phyloP scores from a whole-genome alignment of 2,329 filamentous ascomycete species.

The Neodidymelliopsis sp. region DNA sequence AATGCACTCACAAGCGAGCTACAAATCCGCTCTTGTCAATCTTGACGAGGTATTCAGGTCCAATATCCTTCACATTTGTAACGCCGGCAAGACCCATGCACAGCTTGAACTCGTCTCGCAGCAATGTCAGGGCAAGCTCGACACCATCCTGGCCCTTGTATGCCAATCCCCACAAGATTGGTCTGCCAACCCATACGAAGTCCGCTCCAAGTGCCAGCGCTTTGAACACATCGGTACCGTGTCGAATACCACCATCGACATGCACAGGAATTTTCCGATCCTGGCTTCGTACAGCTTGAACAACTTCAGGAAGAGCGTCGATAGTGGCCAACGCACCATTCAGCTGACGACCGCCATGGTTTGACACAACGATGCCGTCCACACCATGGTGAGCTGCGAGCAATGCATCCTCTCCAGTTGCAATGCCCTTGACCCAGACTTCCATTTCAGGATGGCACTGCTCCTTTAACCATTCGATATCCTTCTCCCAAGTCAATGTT shows the following conservation, averaged over 20 bases:
- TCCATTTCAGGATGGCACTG: slow-evolving; percentile 33
- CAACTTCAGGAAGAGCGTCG: slow-evolving; percentile 62
- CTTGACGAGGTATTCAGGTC: slow-evolving; percentile 33
- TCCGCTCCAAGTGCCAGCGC: slow-evolving; percentile 89
- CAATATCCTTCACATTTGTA: slow-evolving; percentile 30
- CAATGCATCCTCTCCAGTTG: slow-evolving; percentile 51
- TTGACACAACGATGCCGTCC: slow-evolving; percentile 58
- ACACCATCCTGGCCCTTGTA: slow-evolving; percentile 36
- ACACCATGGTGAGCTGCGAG: slow-evolving; percentile 53
- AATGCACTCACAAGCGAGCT: slow-evolving; percentile 14
- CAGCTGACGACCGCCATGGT: slow-evolving; percentile 62
- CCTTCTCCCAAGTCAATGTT: slow-evolving; percentile 34
- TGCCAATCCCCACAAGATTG: slow-evolving; percentile 73
- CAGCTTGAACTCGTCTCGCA: slow-evolving; percentile 29
- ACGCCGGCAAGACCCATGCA: slow-evolving; percentile 37
- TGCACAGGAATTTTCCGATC: slow-evolving; percentile 68
- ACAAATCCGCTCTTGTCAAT: slow-evolving; percentile 33
- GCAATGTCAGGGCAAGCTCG: slow-evolving; percentile 27
- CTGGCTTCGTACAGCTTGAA: slow-evolving; percentile 55
- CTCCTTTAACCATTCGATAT: slow-evolving; percentile 30
- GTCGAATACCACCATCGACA: slow-evolving; percentile 86
- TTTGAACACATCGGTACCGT: slow-evolving; percentile 93
- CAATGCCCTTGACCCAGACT: slow-evolving; percentile 55
- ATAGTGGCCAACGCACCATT: slow-evolving; percentile 54
- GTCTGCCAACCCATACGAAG: slow-evolving; percentile 71